These are phyloP conservation scores for Apophysomyces trapeziformis DNA, from an alignment of 371 early-diverging fungal species.

Conservation along the genomic window DNA sequence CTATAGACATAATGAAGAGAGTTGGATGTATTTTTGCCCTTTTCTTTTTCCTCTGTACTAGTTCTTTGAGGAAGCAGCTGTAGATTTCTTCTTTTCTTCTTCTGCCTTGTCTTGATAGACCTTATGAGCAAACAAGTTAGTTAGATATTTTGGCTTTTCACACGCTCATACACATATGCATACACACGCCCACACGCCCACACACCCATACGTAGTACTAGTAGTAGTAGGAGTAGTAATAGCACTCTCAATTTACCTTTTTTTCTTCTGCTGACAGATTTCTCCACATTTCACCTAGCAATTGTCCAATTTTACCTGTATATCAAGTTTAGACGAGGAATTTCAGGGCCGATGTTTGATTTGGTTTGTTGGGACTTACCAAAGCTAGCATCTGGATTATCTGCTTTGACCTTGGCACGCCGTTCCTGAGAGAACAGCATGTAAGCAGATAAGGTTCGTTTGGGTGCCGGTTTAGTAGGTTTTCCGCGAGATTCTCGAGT, in stretches of 20 bases:
- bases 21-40: too few species aligned
- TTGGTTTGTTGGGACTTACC: conserved; percentile 48
- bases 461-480: conserved; percentile 53
- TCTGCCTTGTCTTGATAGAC: conserved; percentile 8
- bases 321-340: not conserved
- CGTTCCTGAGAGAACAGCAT: conserved; percentile 81
- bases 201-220: too few species aligned
- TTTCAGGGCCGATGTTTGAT: too few species aligned
- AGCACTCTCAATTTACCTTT: conserved; percentile 44
- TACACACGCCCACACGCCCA: too few species aligned
- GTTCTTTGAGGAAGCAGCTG: not conserved
- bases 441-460: conserved; percentile 82
- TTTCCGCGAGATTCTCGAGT: not conserved
- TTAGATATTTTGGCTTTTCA: too few species aligned
- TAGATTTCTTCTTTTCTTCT: not conserved
- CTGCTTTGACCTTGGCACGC: conserved; percentile 68
- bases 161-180: too few species aligned
- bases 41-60: not conserved
- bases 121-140: not conserved
- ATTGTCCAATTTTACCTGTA: conserved; percentile 71
- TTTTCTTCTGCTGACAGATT: conserved; percentile 63
- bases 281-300: conserved; percentile 85
- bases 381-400: conserved; percentile 81
- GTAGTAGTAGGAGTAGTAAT: too few species aligned
- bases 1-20: too few species aligned